Evolutionary conservation across 495 filamentous ascomycete genomes (phyloP).

Genomic region (Hypoxylon cercidicola): DNA sequence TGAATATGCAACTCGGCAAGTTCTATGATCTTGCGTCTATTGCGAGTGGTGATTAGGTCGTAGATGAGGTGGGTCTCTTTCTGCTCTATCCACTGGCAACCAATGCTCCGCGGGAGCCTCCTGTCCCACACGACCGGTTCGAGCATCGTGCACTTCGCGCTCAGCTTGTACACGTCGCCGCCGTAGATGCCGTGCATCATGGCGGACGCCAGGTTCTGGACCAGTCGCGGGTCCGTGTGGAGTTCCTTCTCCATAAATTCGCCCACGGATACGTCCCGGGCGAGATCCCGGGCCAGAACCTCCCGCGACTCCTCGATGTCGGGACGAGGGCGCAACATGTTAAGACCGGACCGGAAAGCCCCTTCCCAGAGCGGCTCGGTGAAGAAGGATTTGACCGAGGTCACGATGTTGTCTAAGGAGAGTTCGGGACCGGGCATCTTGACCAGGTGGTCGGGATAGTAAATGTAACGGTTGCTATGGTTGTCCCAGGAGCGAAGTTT

Average conservation of each 20-base stretch:
- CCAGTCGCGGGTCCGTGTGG: conserved; percentile 58
- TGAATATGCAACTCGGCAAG: conserved; percentile 28
- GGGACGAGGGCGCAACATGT: conserved; percentile 16
- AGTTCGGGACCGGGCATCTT: conserved; percentile 64
- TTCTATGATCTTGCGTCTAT: conserved; percentile 27
- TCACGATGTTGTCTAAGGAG: conserved; percentile 30
- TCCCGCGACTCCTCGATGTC: background rate
- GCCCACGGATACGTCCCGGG: conserved; percentile 76
- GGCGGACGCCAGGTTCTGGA: conserved; percentile 81
- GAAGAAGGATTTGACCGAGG: conserved; percentile 49
- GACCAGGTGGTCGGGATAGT: conserved; percentile 91
- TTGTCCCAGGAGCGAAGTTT: conserved; percentile 64
- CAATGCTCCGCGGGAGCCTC: background rate
- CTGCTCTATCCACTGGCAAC: background rate
- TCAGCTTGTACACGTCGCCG: conserved; percentile 87
- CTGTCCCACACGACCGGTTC: background rate
- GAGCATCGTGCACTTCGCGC: conserved; percentile 64
- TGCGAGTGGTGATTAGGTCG: conserved; percentile 26
- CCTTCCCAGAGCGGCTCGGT: conserved; percentile 73
- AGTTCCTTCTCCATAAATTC: conserved; percentile 71
- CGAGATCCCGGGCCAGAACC: no score
- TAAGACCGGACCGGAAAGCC: conserved; percentile 53
- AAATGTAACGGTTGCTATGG: conserved; percentile 79
- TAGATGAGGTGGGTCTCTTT: conserved; percentile 26
- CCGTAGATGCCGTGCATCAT: conserved; percentile 92